Conservation (phyloP, 768 basidiomycete genomes). For the Russula brevipes region DNA sequence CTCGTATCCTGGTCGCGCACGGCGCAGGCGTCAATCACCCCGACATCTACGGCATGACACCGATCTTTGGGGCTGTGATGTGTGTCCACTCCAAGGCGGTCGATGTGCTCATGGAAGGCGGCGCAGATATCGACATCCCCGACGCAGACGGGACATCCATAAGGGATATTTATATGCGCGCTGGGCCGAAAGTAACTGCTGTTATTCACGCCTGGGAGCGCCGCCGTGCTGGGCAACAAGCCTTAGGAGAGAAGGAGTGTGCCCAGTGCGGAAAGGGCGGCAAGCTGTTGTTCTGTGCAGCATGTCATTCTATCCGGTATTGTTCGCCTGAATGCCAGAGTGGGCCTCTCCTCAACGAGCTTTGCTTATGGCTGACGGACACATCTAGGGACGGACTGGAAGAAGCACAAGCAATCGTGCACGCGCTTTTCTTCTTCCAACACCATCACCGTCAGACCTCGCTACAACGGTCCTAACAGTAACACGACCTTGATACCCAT, state of each 20-base stretch:
- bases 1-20: conserved; percentile 38
- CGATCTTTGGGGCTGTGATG: conserved; percentile 36
- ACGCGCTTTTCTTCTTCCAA: conserved; percentile 40
- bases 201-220: not conserved
- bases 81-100: conserved; percentile 25
- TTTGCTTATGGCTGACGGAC: not conserved
- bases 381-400: conserved; percentile 44
- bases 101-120: conserved; percentile 46
- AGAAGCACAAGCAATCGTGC: conserved; percentile 44
- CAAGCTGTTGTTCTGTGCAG: not conserved
- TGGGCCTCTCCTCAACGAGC: conserved; percentile 28
- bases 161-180: conserved; percentile 30
- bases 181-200: not conserved
- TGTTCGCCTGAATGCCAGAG: conserved; percentile 54
- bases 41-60: conserved; percentile 45
- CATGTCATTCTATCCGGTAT: conserved; percentile 31
- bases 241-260: conserved; percentile 42
- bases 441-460: conserved; percentile 45
- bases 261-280: conserved; percentile 32
- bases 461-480: not conserved
- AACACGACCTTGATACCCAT: conserved; percentile 25
- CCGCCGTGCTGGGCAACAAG: not conserved
- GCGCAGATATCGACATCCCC: conserved; percentile 40
- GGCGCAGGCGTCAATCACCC: conserved; percentile 48
- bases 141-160: not conserved